Evolutionary conservation across 192 early-diverging fungal genomes (phyloP), one percentile per base, ranked within the genome.

Genomic region (Podila clonocystis): DNA sequence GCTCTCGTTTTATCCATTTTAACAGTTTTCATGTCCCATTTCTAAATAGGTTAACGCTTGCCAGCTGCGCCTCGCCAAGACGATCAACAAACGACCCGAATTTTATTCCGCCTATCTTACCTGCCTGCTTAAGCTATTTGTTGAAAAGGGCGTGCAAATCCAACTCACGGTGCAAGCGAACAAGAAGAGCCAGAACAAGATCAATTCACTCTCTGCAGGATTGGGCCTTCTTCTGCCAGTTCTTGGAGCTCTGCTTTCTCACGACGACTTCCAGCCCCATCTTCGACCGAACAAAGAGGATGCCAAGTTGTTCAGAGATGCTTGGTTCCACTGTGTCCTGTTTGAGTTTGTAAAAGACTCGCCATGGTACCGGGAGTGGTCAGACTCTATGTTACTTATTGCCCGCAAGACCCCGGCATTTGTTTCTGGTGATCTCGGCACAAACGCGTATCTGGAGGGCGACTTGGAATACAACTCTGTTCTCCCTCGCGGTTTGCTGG

Each of bases 381-480:
- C 86, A 61, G 69, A 73, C 5, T 85, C 91, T 2, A 84, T 96
- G 71, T 58, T 86, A 0, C 45, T 85, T 5, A 91, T 99, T 76
- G 96, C 97, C 7, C 84, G 85, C 61, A 95, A 93, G 52, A 94
- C 97, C 9, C 97, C 98, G 1, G 86, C 93, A 0, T 85, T 99
- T 50, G 89, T 95, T 11, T 89, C 92, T 50, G 90, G 89, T 50
- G 86, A 72, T n/a, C 65, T 70, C 15, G 61, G 86, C 22, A 80
- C 91, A 1, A 87, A 85, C 30, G 91, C 92, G 52, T 95, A 93
- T 62, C 74, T 99, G 52, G 95, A 97, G 58, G 93, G 90, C 11
- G 95, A 98, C 77, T 82, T 99, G n/a, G 90, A 93, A 62, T 90
- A 91, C 71, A 94, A 95, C 74, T 95, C 96, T 15, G 90, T 97